Evolutionary conservation across 1,284 basidiomycete species (phyloP), one percentile per base, ranked within the genome.

Genomic region (Inonotus obliquus): DNA sequence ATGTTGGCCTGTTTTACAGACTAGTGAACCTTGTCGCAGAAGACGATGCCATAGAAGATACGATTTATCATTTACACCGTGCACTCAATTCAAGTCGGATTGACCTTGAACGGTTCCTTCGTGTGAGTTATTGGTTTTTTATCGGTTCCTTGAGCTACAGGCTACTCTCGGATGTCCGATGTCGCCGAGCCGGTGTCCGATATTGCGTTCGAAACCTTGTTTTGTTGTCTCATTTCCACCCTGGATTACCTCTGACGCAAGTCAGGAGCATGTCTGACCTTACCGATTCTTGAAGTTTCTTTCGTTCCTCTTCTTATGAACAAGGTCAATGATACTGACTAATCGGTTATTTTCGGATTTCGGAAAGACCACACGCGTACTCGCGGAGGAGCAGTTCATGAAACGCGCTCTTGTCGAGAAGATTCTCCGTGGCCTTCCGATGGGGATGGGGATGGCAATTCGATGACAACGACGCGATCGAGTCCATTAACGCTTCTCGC

Each of bases 1-100:
- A 52, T 17, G 17, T 9, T 27, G 29, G 14, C 7, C 51, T 23
- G 51, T 19, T 71, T 39, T 2, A 13, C 41, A 98, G 96, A 74
- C 78, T 99, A 25, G 86, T 98, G 66, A 93, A 97, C 71, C 81
- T 99, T 23, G 89, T 98, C 6, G 95, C 97, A n/a, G 97, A 99
- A 73, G 97, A 99, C 74, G 95, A 96, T 68, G 95, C 96, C 0
- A 94, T 99, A 69, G 95, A 98, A 74, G 97, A 99, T 74, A 96
- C 96, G 27, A 90, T 98, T 63, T 99, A 98, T 76, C 96, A 99
- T 72, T 83, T 99, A 57, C 94, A 96, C 61, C 85, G 96, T 61
- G 96, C 95, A 2, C 79, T 99, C 65, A 96, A 96, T 70, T 82
- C 91, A 49, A 96, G 96, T 9, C 84, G 92, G 60, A 89, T 97